Conservation (phyloP, 192 early-diverging fungal species). For the Gonapodya sp. region DNA sequence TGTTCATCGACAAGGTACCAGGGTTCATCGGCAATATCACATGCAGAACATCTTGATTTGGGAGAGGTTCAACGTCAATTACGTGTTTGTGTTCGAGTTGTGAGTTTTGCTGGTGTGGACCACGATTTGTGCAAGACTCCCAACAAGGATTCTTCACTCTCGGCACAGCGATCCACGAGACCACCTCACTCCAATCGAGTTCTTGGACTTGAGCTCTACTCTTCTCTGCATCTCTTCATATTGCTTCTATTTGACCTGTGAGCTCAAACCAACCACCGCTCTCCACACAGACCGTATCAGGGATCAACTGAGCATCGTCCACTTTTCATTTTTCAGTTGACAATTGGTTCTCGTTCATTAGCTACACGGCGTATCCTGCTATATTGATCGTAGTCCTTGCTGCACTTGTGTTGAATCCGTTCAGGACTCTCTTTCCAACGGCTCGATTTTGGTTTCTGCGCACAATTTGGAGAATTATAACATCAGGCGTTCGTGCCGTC, state of each 20-base stretch:
- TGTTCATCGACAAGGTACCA: no score
- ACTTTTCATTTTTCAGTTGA: not conserved
- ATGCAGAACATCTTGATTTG: not conserved
- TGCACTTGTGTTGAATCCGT: not conserved
- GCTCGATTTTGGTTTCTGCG: slow-evolving; percentile 6
- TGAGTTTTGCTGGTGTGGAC: not conserved
- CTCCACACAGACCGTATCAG: no score
- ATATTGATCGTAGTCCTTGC: not conserved
- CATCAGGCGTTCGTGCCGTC: not conserved
- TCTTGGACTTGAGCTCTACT: not conserved
- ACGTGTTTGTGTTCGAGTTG: not conserved
- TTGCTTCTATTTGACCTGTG: not conserved
- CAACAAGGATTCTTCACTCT: no score
- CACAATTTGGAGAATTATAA: not conserved
- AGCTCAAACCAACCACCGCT: no score
- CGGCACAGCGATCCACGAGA: not conserved
- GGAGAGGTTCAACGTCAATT: slow-evolving; percentile 1
- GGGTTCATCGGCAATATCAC: no score
- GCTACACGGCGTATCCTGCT: not conserved
- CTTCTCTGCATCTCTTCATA: not conserved
- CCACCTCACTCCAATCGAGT: not conserved
- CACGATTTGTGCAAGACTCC: no score
- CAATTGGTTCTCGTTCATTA: not conserved
- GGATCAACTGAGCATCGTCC: no score
- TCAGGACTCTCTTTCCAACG: not conserved